phyloP scores from a whole-genome alignment of 1,139 yeast genomes.

The Protomyces pachydermus region DNA sequence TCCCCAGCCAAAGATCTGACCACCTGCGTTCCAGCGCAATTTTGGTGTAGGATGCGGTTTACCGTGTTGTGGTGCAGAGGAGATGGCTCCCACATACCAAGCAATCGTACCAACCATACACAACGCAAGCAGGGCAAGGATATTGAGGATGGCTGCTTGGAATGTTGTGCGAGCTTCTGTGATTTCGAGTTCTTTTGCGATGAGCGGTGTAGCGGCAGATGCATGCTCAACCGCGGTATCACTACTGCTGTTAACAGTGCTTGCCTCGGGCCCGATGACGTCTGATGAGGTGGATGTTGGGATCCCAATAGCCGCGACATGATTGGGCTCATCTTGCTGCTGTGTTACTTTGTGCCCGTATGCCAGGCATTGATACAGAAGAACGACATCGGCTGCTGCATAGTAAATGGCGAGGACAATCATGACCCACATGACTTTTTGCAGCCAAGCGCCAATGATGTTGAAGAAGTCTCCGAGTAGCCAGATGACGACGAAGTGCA shows the following conservation, averaged over 20 bases:
- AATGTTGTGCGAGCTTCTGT: not conserved
- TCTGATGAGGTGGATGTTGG: slow-evolving; percentile 14
- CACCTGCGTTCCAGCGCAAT: slow-evolving; percentile 41
- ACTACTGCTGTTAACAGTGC: not conserved
- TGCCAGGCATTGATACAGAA: slow-evolving; percentile 59
- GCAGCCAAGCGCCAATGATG: slow-evolving; percentile 67
- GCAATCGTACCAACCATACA: slow-evolving; percentile 61
- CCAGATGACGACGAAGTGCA: slow-evolving; percentile 67
- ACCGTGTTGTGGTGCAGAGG: slow-evolving; percentile 50
- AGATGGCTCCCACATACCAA: slow-evolving; percentile 60
- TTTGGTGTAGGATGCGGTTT: slow-evolving; percentile 7
- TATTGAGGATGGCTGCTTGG: slow-evolving; percentile 4
- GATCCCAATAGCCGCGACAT: not conserved
- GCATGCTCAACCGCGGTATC: slow-evolving; percentile 35
- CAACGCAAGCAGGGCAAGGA: slow-evolving; percentile 43
- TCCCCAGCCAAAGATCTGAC: slow-evolving; percentile 64
- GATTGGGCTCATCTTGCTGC: slow-evolving; percentile 3
- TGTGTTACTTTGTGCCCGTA: slow-evolving; percentile 33
- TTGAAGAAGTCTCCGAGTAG: slow-evolving; percentile 67
- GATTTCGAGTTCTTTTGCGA: slow-evolving; percentile 6
- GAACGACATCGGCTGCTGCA: slow-evolving; percentile 73
- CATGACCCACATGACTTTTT: slow-evolving; percentile 64
- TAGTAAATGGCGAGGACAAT: slow-evolving; percentile 76
- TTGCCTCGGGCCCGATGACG: slow-evolving; percentile 30
- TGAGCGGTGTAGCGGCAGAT: slow-evolving; percentile 29